These are phyloP conservation scores for Magnolia kwangsiensis DNA, from an alignment of 164 flowering plant genomes.

Conservation along the genomic window DNA sequence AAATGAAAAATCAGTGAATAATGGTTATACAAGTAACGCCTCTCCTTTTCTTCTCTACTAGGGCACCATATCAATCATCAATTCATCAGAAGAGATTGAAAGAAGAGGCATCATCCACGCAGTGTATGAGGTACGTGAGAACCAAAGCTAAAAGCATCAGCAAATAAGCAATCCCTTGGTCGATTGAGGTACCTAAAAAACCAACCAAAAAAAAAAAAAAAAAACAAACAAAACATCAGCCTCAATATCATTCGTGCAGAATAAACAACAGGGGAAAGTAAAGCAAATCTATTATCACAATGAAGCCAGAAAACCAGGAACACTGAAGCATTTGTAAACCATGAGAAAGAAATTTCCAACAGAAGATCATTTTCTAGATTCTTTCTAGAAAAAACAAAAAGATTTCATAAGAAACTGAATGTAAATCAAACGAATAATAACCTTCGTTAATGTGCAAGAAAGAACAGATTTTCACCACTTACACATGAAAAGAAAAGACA, in stretches of 20 bases:
- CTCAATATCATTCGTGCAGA: too few relatives aligned
- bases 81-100: slow-evolving; percentile 13
- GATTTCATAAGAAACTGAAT: too few relatives aligned
- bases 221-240: not conserved
- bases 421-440: too few relatives aligned
- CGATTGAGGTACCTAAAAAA: slow-evolving; percentile 42
- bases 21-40: not conserved
- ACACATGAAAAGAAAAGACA: too few relatives aligned
- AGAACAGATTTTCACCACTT: too few relatives aligned
- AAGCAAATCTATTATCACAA: not conserved
- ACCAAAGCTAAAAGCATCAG: slow-evolving; percentile 67
- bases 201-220: not conserved
- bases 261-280: not conserved
- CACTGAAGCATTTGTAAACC: not conserved
- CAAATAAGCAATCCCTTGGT: slow-evolving; percentile 64
- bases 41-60: not conserved
- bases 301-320: not conserved
- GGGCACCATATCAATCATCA: not conserved
- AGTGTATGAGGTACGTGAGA: slow-evolving; percentile 65
- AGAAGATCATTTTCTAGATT: not conserved
- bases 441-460: too few relatives aligned
- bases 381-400: too few relatives aligned
- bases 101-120: slow-evolving; percentile 24
- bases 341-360: not conserved
- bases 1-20: not conserved